Evolutionary conservation across 495 filamentous ascomycete genomes (phyloP).

Genomic region (Polyplosphaeria fusca): DNA sequence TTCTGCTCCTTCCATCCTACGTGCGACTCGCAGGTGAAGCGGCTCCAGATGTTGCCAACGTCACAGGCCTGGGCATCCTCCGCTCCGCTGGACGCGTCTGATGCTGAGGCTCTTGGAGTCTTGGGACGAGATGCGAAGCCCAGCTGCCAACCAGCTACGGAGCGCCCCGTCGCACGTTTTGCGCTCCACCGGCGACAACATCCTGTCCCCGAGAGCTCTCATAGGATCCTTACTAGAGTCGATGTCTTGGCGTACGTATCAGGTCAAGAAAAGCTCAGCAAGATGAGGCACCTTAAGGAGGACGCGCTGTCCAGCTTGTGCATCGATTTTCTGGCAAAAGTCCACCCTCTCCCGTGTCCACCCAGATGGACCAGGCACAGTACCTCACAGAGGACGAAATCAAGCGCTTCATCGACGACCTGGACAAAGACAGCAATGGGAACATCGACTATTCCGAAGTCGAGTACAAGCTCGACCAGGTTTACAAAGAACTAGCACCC

Average conservation of each 20-base stretch:
- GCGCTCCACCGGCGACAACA: background rate
- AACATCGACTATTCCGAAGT: conserved; percentile 42
- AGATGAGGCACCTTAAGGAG: background rate
- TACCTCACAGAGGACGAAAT: conserved; percentile 38
- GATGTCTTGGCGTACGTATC: background rate
- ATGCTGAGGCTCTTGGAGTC: background rate
- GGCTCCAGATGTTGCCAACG: too few species aligned
- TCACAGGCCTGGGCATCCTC: too few species aligned
- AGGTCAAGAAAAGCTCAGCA: background rate
- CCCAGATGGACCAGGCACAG: conserved; percentile 2
- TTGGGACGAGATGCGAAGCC: too few species aligned
- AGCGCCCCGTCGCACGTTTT: too few species aligned
- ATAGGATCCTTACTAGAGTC: background rate
- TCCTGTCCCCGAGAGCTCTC: background rate
- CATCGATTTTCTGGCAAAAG: background rate
- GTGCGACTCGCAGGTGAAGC: too few species aligned
- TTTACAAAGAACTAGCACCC: conserved; percentile 41
- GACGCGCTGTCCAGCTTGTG: background rate
- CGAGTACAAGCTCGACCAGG: conserved; percentile 40
- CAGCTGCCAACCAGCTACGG: too few species aligned
- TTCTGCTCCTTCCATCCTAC: too few species aligned
- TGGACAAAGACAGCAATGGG: conserved; percentile 43
- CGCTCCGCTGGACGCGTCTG: too few species aligned
- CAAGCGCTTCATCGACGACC: conserved; percentile 39
- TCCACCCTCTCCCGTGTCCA: background rate